phyloP scores from a whole-genome alignment of 2,329 filamentous ascomycete genomes.

The Pseudocercospora vitis region DNA sequence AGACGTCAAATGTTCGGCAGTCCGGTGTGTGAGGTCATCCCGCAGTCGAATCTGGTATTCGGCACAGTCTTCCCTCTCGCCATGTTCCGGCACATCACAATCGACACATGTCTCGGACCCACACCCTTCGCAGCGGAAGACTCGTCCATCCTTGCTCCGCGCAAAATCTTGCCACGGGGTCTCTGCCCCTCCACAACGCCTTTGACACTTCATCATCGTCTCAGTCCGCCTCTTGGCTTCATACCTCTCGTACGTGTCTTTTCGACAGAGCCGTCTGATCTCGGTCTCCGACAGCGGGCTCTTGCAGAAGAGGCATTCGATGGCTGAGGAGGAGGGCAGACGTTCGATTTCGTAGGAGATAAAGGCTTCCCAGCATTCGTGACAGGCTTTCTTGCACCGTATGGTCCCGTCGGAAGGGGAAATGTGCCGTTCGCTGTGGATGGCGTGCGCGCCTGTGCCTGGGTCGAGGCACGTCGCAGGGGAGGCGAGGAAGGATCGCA shows the following conservation, averaged over 20 bases:
- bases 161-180: background rate
- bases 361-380: slow-evolving; percentile 26
- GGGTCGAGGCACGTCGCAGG: slow-evolving; percentile 1
- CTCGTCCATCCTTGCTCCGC: no score
- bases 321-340: background rate
- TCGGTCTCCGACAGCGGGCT: background rate
- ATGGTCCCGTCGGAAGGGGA: background rate
- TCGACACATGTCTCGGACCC: slow-evolving; percentile 13
- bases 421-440: background rate
- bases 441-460: background rate
- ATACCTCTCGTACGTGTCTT: slow-evolving; percentile 7
- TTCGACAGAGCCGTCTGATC: background rate
- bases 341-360: slow-evolving; percentile 21
- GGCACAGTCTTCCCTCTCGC: slow-evolving; percentile 7
- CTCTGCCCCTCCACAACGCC: slow-evolving; percentile 11
- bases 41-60: background rate
- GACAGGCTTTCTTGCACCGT: slow-evolving; percentile 17
- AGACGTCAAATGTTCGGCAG: background rate
- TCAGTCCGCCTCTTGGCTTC: background rate
- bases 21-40: background rate
- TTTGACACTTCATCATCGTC: slow-evolving; percentile 14
- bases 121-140: slow-evolving; percentile 25
- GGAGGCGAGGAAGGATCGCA: slow-evolving; percentile 6
- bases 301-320: slow-evolving; percentile 25
- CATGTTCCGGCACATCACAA: slow-evolving; percentile 23